Evolutionary conservation across 1,284 basidiomycete genomes (phyloP).

Genomic region (Cryptococcus jaspeensis): DNA sequence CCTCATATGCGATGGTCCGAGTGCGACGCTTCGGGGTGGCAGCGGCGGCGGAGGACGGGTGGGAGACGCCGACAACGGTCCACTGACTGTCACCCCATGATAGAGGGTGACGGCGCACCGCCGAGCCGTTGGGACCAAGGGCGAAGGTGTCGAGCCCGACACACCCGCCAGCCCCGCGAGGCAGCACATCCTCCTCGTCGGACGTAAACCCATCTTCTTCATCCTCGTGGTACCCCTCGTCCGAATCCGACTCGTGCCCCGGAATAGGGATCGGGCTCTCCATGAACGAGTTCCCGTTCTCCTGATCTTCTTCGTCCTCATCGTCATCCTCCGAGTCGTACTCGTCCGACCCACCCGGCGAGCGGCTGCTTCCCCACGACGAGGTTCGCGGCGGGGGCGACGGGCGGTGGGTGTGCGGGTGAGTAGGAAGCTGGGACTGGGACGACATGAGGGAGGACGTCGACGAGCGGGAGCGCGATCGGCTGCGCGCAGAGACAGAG

Average conservation of each 20-base stretch:
- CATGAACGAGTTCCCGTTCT: slow-evolving; percentile 8
- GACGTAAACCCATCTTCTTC: slow-evolving; percentile 27
- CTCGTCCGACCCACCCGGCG: background rate
- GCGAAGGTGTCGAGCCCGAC: background rate
- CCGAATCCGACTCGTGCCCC: slow-evolving; percentile 16
- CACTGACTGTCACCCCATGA: background rate
- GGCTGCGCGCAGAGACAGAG: background rate
- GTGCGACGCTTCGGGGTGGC: background rate
- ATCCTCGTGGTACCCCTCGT: slow-evolving; percentile 26
- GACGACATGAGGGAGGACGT: background rate
- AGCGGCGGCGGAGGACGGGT: too few species aligned
- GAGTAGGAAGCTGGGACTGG: background rate
- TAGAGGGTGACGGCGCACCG: slow-evolving; percentile 1
- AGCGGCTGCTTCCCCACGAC: background rate
- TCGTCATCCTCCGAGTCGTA: slow-evolving; percentile 5
- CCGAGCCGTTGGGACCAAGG: background rate
- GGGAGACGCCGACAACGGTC: background rate
- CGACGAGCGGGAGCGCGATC: background rate
- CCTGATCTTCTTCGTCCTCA: slow-evolving; percentile 13
- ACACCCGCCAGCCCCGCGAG: too few species aligned
- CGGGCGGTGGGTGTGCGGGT: background rate
- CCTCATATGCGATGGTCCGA: background rate
- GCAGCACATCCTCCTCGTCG: slow-evolving; percentile 19
- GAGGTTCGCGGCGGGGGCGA: background rate
- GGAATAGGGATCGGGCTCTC: slow-evolving; percentile 19